Base-by-base conservation (phyloP, 1,139 yeast genomes). In the Blastobotrys arbuscula region DNA sequence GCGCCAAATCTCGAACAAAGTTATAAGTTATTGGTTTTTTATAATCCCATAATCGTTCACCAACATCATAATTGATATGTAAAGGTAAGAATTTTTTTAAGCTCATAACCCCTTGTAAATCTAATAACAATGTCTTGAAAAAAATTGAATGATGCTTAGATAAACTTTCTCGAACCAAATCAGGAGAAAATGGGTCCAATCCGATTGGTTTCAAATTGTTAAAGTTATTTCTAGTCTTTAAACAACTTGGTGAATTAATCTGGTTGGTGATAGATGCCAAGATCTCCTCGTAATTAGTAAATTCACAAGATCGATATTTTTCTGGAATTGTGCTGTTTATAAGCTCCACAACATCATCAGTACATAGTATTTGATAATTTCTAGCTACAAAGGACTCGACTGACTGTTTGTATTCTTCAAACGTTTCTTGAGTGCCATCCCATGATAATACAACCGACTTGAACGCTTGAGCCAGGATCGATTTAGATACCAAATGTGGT, bases 1-100 rank as follows among this genome's bases (percentile, higher is more conserved):
- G 16, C n/a, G 47, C 47, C 41, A 43, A 37, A 28, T 43, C 47
- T 10, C 47, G 41, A 2, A 36, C 37, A 37, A 43, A 43, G 20
- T 43, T 43, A 26, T 43, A 43, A n/a, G 42, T 20, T 3, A 43
- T 15, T 16, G 42, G 41, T 16, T 36, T 43, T 9, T 37, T 36
- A n/a, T 43, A 41, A 2, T 26, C 42, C 47, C 47, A 43, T 19
- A 43, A 13, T 10, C 47, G 41, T n/a, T 43, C 18, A 10, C 23
- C 37, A 15, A 43, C 21, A 28, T 43, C 47, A 15, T 28, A 9
- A n/a, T 20, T 21, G 7, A 43, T 28, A 13, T 24, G 18, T n/a
- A 12, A n/a, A 3, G 47, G 47, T 18, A 43, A 26, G 28, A 36
- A 43, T 12, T 43, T 4, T 19, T 28, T 23, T 9, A 43, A 28